Conservation (phyloP, 2,329 filamentous ascomycete species). For the Plectosphaerella sp. region DNA sequence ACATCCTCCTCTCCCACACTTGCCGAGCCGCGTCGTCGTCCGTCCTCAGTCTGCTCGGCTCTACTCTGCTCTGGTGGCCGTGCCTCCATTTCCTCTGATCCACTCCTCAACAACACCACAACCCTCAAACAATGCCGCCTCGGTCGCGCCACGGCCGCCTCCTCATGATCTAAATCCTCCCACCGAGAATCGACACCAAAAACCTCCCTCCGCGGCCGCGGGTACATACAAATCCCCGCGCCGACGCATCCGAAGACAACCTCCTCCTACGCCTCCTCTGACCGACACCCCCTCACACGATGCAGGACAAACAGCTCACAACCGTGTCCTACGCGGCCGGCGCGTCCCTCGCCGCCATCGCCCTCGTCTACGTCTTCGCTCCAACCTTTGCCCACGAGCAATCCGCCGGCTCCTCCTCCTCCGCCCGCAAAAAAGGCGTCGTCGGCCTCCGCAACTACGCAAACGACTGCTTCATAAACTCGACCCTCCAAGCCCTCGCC, state of each 20-base stretch:
- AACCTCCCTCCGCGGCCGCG: not conserved
- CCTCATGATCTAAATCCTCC: too few relatives aligned
- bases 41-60: too few relatives aligned
- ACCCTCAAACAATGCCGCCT: too few relatives aligned
- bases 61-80: too few relatives aligned
- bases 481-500: slow-evolving; percentile 86
- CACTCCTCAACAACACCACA: too few relatives aligned
- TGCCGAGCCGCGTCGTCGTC: too few relatives aligned
- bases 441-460: slow-evolving; percentile 87
- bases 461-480: slow-evolving; percentile 98
- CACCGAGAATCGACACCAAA: too few relatives aligned
- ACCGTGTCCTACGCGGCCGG: slow-evolving; percentile 92
- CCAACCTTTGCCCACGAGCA: slow-evolving; percentile 96
- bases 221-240: not conserved
- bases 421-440: slow-evolving; percentile 73
- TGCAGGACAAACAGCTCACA: slow-evolving; percentile 79
- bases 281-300: slow-evolving; percentile 29
- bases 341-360: slow-evolving; percentile 89
- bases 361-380: slow-evolving; percentile 93
- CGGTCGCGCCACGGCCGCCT: too few relatives aligned
- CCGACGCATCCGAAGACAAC: not conserved
- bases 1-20: too few relatives aligned
- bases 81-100: too few relatives aligned
- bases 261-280: not conserved
- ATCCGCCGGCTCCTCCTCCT: slow-evolving; percentile 64